Percentiles rank a stretch among this genome's conserved stretches.
phyloP scores from a whole-genome alignment of 371 early-diverging fungal genomes.

The Dichotomocladium elegans region DNA sequence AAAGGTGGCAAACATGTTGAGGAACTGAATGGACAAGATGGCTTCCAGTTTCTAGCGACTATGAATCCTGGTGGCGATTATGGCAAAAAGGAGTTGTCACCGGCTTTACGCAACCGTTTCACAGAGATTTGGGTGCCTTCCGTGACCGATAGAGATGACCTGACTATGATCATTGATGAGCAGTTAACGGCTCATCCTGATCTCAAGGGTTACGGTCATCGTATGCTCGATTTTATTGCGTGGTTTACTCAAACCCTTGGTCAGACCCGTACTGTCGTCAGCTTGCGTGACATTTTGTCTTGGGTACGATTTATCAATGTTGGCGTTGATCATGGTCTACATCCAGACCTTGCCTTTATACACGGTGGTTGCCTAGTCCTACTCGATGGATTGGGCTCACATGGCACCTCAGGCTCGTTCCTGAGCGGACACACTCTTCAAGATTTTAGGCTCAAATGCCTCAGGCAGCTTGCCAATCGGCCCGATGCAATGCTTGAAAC shows the following conservation, averaged over 20 bases:
- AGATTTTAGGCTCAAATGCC: constrained; percentile 53
- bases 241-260: constrained; percentile 56
- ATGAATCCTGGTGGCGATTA: constrained; percentile 99
- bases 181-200: constrained; percentile 49
- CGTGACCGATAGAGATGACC: constrained; percentile 76
- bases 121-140: constrained; percentile 98
- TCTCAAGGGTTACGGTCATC: constrained; percentile 31
- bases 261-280: constrained; percentile 53
- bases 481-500: constrained; percentile 25
- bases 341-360: constrained; percentile 57
- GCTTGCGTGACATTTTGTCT: constrained; percentile 88
- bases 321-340: constrained; percentile 33
- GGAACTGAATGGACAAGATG: constrained; percentile 64
- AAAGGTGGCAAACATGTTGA: constrained; percentile 76
- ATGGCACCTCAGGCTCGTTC: constrained; percentile 75
- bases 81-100: constrained; percentile 99
- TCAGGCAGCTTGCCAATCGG: constrained; percentile 38
- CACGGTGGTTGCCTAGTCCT: constrained; percentile 94
- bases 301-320: constrained; percentile 87
- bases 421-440: constrained; percentile 42
- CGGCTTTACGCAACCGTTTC: constrained; percentile 98
- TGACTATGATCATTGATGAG: constrained; percentile 70
- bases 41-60: constrained; percentile 97
- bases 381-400: constrained; percentile 92
- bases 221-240: constrained; percentile 51